Conservation (phyloP, 2,329 filamentous ascomycete species). For the Fusarium sp. region DNA sequence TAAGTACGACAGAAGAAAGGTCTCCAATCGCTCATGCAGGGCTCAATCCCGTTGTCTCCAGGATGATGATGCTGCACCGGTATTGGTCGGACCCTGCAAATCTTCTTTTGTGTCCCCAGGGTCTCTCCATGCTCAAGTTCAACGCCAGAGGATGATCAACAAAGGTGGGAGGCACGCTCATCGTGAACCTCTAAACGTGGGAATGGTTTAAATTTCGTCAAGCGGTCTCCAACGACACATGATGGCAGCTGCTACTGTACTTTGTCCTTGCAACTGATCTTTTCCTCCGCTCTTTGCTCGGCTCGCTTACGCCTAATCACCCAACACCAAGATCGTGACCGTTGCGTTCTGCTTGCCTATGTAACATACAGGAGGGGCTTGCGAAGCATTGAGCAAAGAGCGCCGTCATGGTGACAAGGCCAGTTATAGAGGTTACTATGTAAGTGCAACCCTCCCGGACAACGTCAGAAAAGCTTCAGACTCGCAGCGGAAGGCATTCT, state of each 20-base stretch:
- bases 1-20: constrained; percentile 15
- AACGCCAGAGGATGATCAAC: constrained; percentile 2
- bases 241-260: background rate
- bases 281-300: constrained; percentile 10
- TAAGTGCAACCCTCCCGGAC: background rate
- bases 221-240: background rate
- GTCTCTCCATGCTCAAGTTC: constrained; percentile 10
- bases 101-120: constrained; percentile 21
- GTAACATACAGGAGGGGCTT: constrained; percentile 13
- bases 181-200: constrained; percentile 2
- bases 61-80: constrained; percentile 5
- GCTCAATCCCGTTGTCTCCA: constrained; percentile 26
- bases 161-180: background rate
- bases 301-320: constrained; percentile 1
- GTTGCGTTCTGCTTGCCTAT: background rate
- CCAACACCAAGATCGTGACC: constrained; percentile 7
- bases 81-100: constrained; percentile 32
- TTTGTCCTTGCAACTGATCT: background rate
- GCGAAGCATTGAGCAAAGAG: constrained; percentile 29
- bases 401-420: constrained; percentile 36
- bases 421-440: background rate
- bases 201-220: background rate
- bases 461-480: constrained; percentile 10
- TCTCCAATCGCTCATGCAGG: constrained; percentile 34
- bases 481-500: background rate